Evolutionary conservation across 768 basidiomycete genomes (phyloP), one percentile per base, ranked within the genome.

Genomic region (Pisolithus orientalis): DNA sequence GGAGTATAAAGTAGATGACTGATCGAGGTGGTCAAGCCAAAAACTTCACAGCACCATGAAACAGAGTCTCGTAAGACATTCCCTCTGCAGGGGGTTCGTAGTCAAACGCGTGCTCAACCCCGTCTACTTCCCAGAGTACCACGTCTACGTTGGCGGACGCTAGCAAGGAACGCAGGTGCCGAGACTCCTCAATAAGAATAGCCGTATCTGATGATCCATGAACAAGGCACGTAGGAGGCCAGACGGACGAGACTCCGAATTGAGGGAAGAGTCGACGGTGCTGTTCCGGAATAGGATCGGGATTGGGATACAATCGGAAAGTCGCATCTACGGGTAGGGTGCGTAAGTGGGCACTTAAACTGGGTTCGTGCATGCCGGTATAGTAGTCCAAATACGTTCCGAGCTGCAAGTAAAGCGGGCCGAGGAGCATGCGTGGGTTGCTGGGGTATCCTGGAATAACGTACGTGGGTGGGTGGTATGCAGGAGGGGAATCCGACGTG

Each of bases 351-450:
- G 49, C 64, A 53, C 80, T 84, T 16, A 85, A 62, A 53, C 80
- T 80, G 21, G 75, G 72, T 13, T 58, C 59, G 48, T 73, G 67
- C 11, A 45, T 44, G 13, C 74, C 73, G 0, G 82, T 81, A 58
- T 75, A 79, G 57, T 84, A 84, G 64, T 87, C 84, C 1, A 85
- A 58, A 43, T 69, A 78, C 3, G 60, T 62, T 16, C 83, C 85
- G 16, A 79, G 69, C 61, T 87, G 85, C 21, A 83, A 66, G 53
- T 80, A 84, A 9, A 85, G 65, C 4, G 80, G 73, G 13, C 72
- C 64, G 40, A 86, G 68, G 16, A 76, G 69, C 82, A 81, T 82
- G 40, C 84, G 78, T 5, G 80, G 79, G 57, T 83, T 82, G 1
- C 80, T 77, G 4, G 84, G 83, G 57, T 75, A 80, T 13, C 82